Base-by-base conservation (phyloP, 805 yeast species). In the Pichia ethanolica region DNA sequence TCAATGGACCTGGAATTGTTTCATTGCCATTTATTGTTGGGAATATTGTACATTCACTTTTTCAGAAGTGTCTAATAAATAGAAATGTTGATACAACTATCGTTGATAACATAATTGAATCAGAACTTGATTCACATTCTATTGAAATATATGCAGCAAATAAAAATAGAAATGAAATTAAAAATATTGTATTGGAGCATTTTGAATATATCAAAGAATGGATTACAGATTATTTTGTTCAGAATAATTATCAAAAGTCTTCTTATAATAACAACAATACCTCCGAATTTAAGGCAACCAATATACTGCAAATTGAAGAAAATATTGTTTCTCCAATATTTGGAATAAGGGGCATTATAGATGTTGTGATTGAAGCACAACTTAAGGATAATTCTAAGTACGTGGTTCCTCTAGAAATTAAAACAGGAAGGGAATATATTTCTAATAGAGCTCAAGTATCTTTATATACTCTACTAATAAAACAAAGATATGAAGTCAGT, bases 311-410 rank as follows among this genome's bases (percentile, higher is more conserved):
- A 59, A 79, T 88, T 9, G 99, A 93, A 65, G 97, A 93, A 59
- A 86, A 82, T 57, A 83, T 93, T 12, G 82, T 95, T 89, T 88
- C 97, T 0, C 96, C 97, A 0, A 75, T 79, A 61, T 89, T 77
- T 68, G 99, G 99, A 0, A 66, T 93, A 8, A 79, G 88, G 56
- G 99, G 99, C 0, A 79, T 83, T 57, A 80, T 90, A 14, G 99
- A 93, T 68, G 96, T 84, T 3, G 89, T 96, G 0, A 74, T 89
- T 2, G 85, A 84, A 56, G 84, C 86, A 0, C 36, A 56, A 7
- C 64, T 69, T 28, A 61, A 75, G 8, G 68, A 69, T 41, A 71
- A 71, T 5, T 76, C 77, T n/a, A 77, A 71, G 35, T 73, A 61
- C 48, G 73, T 89, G 11, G 75, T 81, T 1, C 98, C 97, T 0